Evolutionary conservation across 1,284 basidiomycete genomes (phyloP).

Genomic region (Golubevia sp.): DNA sequence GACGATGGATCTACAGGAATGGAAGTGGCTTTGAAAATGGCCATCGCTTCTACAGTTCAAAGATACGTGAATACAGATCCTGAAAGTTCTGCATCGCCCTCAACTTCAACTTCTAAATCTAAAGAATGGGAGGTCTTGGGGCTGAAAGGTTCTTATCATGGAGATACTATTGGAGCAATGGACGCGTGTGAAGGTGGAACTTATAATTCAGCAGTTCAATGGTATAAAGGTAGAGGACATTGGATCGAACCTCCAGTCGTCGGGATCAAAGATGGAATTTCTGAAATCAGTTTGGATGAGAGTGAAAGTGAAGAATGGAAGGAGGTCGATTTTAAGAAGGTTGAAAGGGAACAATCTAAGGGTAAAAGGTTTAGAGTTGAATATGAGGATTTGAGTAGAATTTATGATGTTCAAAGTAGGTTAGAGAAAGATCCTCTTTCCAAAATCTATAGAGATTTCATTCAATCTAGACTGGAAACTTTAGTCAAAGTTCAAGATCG

Average conservation of each 20-base stretch:
- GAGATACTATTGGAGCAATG: slow-evolving; percentile 97
- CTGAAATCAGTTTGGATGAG: background rate
- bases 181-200: slow-evolving; percentile 86
- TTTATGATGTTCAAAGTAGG: slow-evolving; percentile 43
- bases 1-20: slow-evolving; percentile 95
- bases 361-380: too few relatives aligned
- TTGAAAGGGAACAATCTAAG: too few relatives aligned
- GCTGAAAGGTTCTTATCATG: slow-evolving; percentile 91
- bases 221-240: slow-evolving; percentile 88
- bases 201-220: slow-evolving; percentile 83
- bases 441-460: slow-evolving; percentile 21
- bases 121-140: slow-evolving; percentile 81
- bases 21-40: slow-evolving; percentile 97
- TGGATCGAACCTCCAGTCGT: slow-evolving; percentile 87
- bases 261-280: background rate
- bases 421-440: slow-evolving; percentile 29
- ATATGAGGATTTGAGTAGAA: slow-evolving; percentile 16
- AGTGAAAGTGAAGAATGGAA: background rate
- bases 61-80: slow-evolving; percentile 22
- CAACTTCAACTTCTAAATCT: slow-evolving; percentile 56
- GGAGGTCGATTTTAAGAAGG: background rate
- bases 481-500: slow-evolving; percentile 32
- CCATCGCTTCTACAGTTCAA: slow-evolving; percentile 32
- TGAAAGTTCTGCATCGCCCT: slow-evolving; percentile 22
- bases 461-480: slow-evolving; percentile 31